Conservation (phyloP, 169 alveolate genomes). For the Eimeria brunetti region DNA sequence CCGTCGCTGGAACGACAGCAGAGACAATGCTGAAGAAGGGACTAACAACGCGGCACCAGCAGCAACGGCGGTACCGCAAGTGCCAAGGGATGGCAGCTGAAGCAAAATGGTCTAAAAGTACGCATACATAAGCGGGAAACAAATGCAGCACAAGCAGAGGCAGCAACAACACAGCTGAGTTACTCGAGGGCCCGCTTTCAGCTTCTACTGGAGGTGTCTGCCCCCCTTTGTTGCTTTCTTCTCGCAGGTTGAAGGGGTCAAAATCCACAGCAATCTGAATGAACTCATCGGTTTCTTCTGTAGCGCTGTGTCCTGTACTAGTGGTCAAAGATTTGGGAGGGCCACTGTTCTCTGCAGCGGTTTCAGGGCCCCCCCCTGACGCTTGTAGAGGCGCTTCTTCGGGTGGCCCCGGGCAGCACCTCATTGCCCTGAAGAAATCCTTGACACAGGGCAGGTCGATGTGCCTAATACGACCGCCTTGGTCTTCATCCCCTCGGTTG, state of each 20-base stretch:
- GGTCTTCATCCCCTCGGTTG: neutral
- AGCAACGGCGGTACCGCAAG: neutral
- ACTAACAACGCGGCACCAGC: neutral
- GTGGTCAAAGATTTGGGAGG: neutral
- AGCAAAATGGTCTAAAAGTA: neutral
- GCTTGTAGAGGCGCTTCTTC: neutral
- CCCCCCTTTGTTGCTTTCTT: neutral
- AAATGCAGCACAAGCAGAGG: neutral
- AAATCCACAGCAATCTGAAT: slow-evolving; percentile 24
- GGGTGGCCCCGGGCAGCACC: slow-evolving; percentile 16
- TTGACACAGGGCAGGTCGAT: slow-evolving; percentile 50
- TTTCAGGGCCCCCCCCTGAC: neutral
- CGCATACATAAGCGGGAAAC: neutral
- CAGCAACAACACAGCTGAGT: neutral
- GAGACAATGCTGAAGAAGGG: neutral
- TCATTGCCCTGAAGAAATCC: slow-evolving; percentile 5
- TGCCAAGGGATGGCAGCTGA: neutral
- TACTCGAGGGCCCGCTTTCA: neutral
- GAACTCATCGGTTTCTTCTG: neutral
- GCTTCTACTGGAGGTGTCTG: neutral
- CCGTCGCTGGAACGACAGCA: neutral
- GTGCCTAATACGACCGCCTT: neutral
- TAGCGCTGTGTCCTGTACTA: neutral
- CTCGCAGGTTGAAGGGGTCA: slow-evolving; percentile 22
- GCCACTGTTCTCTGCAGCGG: neutral